phyloP scores from a whole-genome alignment of 306 rosid species.

The Gillenia trifoliata region DNA sequence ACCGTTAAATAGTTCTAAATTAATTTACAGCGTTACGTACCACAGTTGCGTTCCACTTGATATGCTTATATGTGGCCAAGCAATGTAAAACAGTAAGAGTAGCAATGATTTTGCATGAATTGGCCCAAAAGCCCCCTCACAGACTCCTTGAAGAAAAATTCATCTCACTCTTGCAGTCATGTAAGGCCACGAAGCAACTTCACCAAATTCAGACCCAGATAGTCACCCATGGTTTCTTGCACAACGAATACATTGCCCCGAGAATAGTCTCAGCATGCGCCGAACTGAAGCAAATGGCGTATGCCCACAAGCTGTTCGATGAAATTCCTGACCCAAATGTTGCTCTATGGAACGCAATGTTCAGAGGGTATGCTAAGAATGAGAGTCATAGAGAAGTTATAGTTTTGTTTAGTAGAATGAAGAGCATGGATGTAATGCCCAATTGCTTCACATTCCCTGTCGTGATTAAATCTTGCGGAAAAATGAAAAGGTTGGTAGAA shows the following conservation, averaged over 20 bases:
- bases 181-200: conserved; percentile 40
- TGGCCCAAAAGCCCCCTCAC: conserved; percentile 30
- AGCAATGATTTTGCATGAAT: conserved; percentile 24
- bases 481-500: conserved; percentile 35
- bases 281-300: conserved; percentile 21
- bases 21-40: no score
- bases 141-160: conserved; percentile 48
- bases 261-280: conserved; percentile 36
- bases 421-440: conserved; percentile 30
- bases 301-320: conserved; percentile 60
- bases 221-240: conserved; percentile 40
- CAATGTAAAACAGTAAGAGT: conserved; percentile 10
- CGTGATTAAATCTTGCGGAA: conserved; percentile 56
- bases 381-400: conserved; percentile 38
- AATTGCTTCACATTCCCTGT: conserved; percentile 64
- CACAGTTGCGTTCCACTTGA: no score
- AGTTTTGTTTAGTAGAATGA: conserved; percentile 40
- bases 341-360: conserved; percentile 57
- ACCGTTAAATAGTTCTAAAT: no score
- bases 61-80: no score
- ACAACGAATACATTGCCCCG: conserved; percentile 45
- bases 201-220: conserved; percentile 55
- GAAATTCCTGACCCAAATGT: conserved; percentile 45
- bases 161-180: conserved; percentile 59
- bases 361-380: conserved; percentile 41